These are phyloP conservation scores for Porogramme epimiltina DNA, from an alignment of 1,284 basidiomycete species.

Conservation along the genomic window DNA sequence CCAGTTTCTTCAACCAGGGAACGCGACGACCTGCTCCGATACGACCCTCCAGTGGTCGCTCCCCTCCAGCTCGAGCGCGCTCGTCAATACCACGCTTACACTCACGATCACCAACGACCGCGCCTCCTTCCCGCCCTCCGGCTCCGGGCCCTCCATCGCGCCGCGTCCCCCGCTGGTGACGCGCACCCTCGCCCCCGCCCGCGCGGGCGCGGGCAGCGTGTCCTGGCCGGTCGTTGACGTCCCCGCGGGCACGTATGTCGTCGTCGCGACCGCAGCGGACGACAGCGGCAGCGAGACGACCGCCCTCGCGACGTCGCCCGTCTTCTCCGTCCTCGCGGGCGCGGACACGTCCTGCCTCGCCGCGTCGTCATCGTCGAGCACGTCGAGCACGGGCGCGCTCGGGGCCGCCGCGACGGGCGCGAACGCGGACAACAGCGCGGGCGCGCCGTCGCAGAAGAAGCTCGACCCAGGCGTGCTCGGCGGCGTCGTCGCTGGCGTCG, in stretches of 20 bases:
- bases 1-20: slow-evolving; percentile 23
- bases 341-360: slow-evolving; percentile 13
- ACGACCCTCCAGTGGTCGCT: slow-evolving; percentile 24
- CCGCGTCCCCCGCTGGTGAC: slow-evolving; percentile 13
- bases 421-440: not conserved
- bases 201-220: slow-evolving; percentile 16
- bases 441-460: slow-evolving; percentile 4
- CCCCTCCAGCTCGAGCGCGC: not conserved
- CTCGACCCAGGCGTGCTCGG: slow-evolving; percentile 27
- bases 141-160: not conserved
- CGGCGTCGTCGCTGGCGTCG: slow-evolving; percentile 26
- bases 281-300: too few relatives aligned
- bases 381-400: not conserved
- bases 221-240: slow-evolving; percentile 28
- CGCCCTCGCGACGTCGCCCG: slow-evolving; percentile 19
- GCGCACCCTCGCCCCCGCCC: slow-evolving; percentile 23
- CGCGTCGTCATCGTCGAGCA: not conserved
- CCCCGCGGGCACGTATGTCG: slow-evolving; percentile 26
- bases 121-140: not conserved
- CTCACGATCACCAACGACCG: slow-evolving; percentile 28
- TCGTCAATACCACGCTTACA: slow-evolving; percentile 18
- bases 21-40: slow-evolving; percentile 24
- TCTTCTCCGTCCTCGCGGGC: slow-evolving; percentile 25
- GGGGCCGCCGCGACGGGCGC: not conserved
- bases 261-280: slow-evolving; percentile 24